Base-by-base conservation (phyloP, 164 flowering plant genomes). In the Dillenia suffruticosa region DNA sequence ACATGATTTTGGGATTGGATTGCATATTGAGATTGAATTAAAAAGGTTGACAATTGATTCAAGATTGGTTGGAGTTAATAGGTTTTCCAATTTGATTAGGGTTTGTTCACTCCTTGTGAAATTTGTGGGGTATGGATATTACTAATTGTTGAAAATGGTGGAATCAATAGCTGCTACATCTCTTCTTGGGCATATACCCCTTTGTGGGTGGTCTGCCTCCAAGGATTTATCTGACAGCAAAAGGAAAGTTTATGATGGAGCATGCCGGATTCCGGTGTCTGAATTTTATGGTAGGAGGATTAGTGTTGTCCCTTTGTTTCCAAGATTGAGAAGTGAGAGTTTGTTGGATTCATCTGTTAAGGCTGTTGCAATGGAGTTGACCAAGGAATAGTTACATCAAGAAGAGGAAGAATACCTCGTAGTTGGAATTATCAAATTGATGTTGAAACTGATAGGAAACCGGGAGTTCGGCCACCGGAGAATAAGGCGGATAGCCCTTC, bases 401-500 rank as follows among this genome's bases (percentile, higher is more conserved):
- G 86, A 85, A 50, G 78, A 84, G 44, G 84, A 79, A 73, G 76
- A 63, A 59, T 77, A 12, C 84, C 79, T 2, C 52, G 61, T 66
- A 66, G 67, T 59, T 77, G 73, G 70, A 66, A 64, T 24, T 77
- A 77, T 61, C 50, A 67, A 0, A 54, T 64, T 60, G 95, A 82
- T 54, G 47, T 64, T 12, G 80, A 67, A 46, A 64, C 71, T 5
- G 83, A 77, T 57, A 51, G 71, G 16, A 79, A 66, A 49, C 79
- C 79, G 79, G 84, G 79, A 22, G 26, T 73, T 46, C 88, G 92
- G 93, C 99, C 96, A 0, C 97, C 96, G 0, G 72, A 76, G 59
- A 94, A 91, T 44, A 84, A 65, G 70, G 97, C 93, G 0, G 97
- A 94, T 74, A 78, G 82, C 47, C 86, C 93, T 45, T 79, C 88